Evolutionary conservation across 805 yeast species (phyloP).

Genomic region (Blastobotrys peoriensis): DNA sequence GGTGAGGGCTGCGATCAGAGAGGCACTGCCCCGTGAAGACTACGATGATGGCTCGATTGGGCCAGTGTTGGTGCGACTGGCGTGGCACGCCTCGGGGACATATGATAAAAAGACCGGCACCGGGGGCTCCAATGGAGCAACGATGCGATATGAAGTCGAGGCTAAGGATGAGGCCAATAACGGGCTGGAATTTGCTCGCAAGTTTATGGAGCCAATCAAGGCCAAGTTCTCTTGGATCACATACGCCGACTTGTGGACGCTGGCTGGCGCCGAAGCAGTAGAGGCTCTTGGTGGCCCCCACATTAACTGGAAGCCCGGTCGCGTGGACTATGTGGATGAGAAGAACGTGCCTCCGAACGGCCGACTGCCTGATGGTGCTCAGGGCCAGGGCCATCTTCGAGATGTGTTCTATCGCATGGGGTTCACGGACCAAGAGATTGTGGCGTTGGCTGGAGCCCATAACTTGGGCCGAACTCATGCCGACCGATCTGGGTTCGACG

Average conservation of each 20-base stretch:
- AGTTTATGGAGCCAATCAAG: conserved; percentile 50
- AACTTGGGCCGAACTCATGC: conserved; percentile 58
- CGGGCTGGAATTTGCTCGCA: conserved; percentile 49
- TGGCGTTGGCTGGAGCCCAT: conserved; percentile 59
- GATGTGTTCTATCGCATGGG: conserved; percentile 55
- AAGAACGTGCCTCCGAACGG: conserved; percentile 56
- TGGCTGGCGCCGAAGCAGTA: conserved; percentile 61
- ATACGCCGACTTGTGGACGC: conserved; percentile 65
- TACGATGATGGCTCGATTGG: conserved; percentile 66
- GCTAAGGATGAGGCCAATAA: conserved; percentile 41
- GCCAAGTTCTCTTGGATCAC: conserved; percentile 54
- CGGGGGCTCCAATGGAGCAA: conserved; percentile 50
- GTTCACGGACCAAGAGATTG: conserved; percentile 54
- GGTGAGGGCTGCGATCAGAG: conserved; percentile 33
- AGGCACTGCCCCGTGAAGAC: conserved; percentile 38
- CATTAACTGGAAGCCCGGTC: conserved; percentile 74
- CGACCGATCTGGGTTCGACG: conserved; percentile 70
- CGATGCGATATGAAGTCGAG: conserved; percentile 45
- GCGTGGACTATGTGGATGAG: conserved; percentile 50
- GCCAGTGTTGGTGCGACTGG: conserved; percentile 70
- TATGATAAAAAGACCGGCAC: conserved; percentile 51
- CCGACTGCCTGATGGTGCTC: conserved; percentile 53
- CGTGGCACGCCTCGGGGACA: conserved; percentile 86
- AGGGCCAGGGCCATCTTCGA: conserved; percentile 49
- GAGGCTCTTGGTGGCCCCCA: conserved; percentile 64